Evolutionary conservation across 352 stramenopile species (phyloP), one percentile per base, ranked within the genome.

Genomic region (Phytophthora hybrid): DNA sequence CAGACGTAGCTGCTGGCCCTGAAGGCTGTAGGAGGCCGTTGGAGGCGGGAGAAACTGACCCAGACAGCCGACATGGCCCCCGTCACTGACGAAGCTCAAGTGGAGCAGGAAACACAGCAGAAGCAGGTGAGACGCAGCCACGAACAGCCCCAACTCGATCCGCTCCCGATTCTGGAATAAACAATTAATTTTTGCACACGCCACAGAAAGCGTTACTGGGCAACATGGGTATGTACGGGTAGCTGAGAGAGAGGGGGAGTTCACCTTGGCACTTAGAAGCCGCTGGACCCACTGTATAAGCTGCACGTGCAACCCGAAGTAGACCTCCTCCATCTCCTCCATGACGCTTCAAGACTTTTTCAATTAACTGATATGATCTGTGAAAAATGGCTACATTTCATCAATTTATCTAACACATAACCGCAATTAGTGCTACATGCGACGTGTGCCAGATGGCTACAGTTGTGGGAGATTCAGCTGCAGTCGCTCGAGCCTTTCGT

Each of bases 231-330:
- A 56, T 65, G 52, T 2, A 51, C 56, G 18, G 47, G 29, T 61
- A 61, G 39, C 39, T 59, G 0, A 60, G 10, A 71, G 13, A 1
- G 14, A n/a, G 59, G 14, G 21, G 31, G 21, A 51, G 23, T 47
- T 41, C 69, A 92, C 86, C 77, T 82, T 88, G 11, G 34, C 57
- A 41, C 82, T 77, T n/a, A 87, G 71, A 23, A 82, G 59, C 13
- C 63, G 65, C 71, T 85, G 75, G 29, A 80, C 63, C 63, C 79
- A 90, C 26, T 76, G 79, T 46, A 88, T 79, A 11, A 93, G 71
- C 54, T 87, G 76, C 60, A 85, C 75, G 66, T 97, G 87, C 59
- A 97, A 73, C 41, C 80, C 74, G 71, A 94, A 94, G 73, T 94
- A 94, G 19, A 93, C 76, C 68, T 92, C 83, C 66, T 94, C 87